phyloP scores from a whole-genome alignment of 805 yeast genomes.

The Priceomyces carsonii region DNA sequence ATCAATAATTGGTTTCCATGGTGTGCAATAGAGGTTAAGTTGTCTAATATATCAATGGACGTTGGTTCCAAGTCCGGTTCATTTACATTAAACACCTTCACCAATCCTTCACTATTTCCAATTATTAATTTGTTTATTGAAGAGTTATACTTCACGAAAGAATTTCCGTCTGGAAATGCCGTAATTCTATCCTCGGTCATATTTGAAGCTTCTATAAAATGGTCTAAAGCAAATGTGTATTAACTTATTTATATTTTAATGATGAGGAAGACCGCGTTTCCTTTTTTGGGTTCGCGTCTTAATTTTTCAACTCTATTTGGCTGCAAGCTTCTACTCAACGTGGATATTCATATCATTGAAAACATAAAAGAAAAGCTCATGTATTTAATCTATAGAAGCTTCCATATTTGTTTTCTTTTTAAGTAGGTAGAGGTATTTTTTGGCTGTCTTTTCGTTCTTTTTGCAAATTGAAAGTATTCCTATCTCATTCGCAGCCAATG shows the following conservation, averaged over 20 bases:
- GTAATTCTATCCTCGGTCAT: conserved; percentile 32
- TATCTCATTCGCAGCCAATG: neutral
- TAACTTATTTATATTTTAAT: too few species aligned
- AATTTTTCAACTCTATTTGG: too few species aligned
- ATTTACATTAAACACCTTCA: conserved; percentile 49
- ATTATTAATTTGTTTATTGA: conserved; percentile 39
- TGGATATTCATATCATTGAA: too few species aligned
- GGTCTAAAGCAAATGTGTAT: too few species aligned
- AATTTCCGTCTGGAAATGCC: conserved; percentile 45
- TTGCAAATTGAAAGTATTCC: neutral
- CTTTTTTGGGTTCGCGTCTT: too few species aligned
- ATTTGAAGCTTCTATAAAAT: too few species aligned
- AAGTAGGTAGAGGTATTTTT: conserved; percentile 3
- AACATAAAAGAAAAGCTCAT: too few species aligned
- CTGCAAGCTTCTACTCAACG: too few species aligned
- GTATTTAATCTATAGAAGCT: too few species aligned
- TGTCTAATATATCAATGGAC: conserved; percentile 51
- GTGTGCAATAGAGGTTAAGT: conserved; percentile 42
- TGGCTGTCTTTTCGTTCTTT: conserved; percentile 2
- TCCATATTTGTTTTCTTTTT: neutral
- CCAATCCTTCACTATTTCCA: conserved; percentile 55
- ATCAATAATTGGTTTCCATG: conserved; percentile 22
- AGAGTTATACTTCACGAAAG: conserved; percentile 26
- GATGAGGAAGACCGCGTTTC: too few species aligned
- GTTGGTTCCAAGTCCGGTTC: conserved; percentile 62